Percentiles rank a stretch among this genome's conserved stretches.
These are phyloP conservation scores for Cercospora sesami DNA, from an alignment of 2,329 filamentous ascomycete species.

Conservation along the genomic window DNA sequence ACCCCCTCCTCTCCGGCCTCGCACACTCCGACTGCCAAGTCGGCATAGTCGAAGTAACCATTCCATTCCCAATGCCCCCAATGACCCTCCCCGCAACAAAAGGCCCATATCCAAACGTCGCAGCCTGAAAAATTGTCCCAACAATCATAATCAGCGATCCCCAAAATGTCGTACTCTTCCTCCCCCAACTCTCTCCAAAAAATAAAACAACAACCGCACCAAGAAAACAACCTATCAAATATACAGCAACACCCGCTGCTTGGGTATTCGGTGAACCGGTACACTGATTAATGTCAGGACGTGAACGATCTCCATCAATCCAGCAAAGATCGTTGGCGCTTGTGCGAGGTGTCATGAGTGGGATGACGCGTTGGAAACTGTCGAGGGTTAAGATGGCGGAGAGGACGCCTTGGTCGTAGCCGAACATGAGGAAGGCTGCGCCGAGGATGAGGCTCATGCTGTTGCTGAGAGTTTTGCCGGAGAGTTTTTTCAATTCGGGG, in stretches of 20 bases:
- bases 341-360: conserved; percentile 14
- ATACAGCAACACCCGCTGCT: conserved; percentile 50
- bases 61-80: conserved; percentile 56
- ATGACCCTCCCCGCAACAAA: conserved; percentile 56
- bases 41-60: conserved; percentile 57
- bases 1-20: conserved; percentile 47
- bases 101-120: conserved; percentile 44
- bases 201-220: conserved; percentile 43
- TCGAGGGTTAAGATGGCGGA: conserved; percentile 31
- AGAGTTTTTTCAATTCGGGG: not conserved
- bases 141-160: conserved; percentile 44
- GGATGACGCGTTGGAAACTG: conserved; percentile 10
- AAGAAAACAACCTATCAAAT: conserved; percentile 51
- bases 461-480: not conserved
- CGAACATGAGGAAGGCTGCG: conserved; percentile 13
- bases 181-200: conserved; percentile 45
- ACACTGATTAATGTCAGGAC: not conserved
- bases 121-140: conserved; percentile 44
- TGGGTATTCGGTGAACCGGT: conserved; percentile 30
- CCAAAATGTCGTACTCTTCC: conserved; percentile 46
- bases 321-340: conserved; percentile 14
- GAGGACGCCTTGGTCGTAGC: conserved; percentile 39
- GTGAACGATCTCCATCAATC: conserved; percentile 7
- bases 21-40: conserved; percentile 58
- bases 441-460: conserved; percentile 5